These are phyloP conservation scores for Phialophora expanda DNA, from an alignment of 2,329 filamentous ascomycete genomes.

Conservation along the genomic window DNA sequence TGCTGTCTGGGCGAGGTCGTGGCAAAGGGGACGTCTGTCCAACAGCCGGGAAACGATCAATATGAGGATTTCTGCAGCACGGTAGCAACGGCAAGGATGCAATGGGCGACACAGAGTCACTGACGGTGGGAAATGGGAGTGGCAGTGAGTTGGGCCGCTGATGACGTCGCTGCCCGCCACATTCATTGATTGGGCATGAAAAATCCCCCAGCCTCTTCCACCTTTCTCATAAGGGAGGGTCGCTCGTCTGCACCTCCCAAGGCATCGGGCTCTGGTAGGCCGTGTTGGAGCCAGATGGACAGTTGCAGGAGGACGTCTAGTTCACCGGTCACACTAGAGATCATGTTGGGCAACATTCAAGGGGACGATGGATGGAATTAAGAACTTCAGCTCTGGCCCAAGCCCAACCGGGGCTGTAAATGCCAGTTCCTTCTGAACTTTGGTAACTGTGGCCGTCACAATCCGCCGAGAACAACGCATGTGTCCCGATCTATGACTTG, in stretches of 20 bases:
- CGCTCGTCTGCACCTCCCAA: neutral
- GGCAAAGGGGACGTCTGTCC: neutral
- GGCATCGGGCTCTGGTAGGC: neutral
- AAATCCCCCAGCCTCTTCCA: slow-evolving; percentile 10
- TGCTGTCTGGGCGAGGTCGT: neutral
- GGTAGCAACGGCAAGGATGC: neutral
- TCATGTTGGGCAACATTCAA: neutral
- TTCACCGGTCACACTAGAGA: neutral
- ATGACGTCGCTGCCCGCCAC: slow-evolving; percentile 21
- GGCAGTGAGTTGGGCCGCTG: slow-evolving; percentile 30
- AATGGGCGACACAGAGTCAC: slow-evolving; percentile 2
- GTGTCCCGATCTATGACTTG: neutral
- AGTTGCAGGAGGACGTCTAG: neutral
- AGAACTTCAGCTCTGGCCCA: neutral
- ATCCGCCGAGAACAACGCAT: neutral
- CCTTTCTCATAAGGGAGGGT: neutral
- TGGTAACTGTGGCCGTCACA: neutral
- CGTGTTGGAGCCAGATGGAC: too few species aligned
- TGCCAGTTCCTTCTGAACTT: neutral
- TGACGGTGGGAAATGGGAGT: slow-evolving; percentile 6
- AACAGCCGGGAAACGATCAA: slow-evolving; percentile 4
- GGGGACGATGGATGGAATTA: neutral
- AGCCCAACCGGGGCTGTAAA: neutral
- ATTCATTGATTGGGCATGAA: slow-evolving; percentile 17
- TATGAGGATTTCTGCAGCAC: slow-evolving; percentile 19